phyloP scores from a whole-genome alignment of 1,139 yeast species.

The Meyerozyma guilliermondii region DNA sequence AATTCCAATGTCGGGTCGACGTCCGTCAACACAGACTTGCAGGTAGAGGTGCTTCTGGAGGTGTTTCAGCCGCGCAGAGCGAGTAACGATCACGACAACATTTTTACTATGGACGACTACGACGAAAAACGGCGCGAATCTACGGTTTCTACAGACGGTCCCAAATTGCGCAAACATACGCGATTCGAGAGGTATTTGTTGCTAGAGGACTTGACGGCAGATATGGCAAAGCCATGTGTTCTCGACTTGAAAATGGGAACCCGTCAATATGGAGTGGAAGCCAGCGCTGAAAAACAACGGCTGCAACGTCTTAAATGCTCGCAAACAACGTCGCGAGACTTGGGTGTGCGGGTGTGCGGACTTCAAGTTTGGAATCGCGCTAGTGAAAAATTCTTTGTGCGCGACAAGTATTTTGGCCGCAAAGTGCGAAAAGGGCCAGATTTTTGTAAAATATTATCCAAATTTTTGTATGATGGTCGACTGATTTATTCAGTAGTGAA shows the following conservation, averaged over 20 bases:
- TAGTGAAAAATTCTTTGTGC: conserved; percentile 47
- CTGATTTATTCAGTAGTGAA: conserved; percentile 53
- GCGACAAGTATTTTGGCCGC: conserved; percentile 93
- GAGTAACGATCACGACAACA: conserved; percentile 15
- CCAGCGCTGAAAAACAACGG: conserved; percentile 60
- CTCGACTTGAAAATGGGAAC: conserved; percentile 98
- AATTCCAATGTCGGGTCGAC: conserved; percentile 23
- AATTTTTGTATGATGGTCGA: conserved; percentile 76
- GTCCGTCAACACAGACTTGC: conserved; percentile 33
- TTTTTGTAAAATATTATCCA: conserved; percentile 66
- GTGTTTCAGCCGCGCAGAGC: conserved; percentile 21
- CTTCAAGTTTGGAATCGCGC: conserved; percentile 74
- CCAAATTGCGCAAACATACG: conserved; percentile 35
- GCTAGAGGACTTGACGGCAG: conserved; percentile 86
- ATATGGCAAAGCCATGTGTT: conserved; percentile 82
- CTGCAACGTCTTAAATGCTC: conserved; percentile 83
- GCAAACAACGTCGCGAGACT: conserved; percentile 69
- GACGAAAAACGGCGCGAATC: conserved; percentile 4
- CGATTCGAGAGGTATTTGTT: conserved; percentile 76
- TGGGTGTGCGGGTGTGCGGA: conserved; percentile 95
- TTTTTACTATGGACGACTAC: conserved; percentile 35
- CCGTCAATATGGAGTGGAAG: conserved; percentile 96
- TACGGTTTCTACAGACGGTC: conserved; percentile 5
- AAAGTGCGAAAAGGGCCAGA: conserved; percentile 67
- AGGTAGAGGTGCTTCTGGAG: conserved; percentile 36